These are phyloP conservation scores for Nissolia schottii DNA, from an alignment of 306 rosid genomes.

Conservation along the genomic window DNA sequence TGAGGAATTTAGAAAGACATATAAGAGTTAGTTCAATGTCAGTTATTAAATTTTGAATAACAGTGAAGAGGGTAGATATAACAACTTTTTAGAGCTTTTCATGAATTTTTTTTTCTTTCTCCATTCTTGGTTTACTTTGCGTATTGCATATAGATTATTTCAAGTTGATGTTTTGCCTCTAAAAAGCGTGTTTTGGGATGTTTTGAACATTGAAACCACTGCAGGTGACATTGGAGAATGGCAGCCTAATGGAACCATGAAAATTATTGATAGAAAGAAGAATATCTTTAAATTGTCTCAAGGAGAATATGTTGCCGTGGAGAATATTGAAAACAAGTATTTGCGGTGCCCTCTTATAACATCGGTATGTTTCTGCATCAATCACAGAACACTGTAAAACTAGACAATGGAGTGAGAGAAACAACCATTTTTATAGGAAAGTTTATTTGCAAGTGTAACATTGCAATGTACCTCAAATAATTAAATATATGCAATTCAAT, in stretches of 20 bases:
- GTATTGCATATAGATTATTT: not conserved
- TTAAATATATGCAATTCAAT: not conserved
- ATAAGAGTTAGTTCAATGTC: not conserved
- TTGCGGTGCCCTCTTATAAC: constrained; percentile 71
- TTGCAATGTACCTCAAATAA: not conserved
- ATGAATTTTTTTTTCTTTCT: not conserved
- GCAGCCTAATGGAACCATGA: constrained; percentile 87
- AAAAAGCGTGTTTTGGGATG: not conserved
- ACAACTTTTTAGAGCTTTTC: not conserved
- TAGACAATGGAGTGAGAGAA: not conserved
- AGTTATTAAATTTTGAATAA: not conserved
- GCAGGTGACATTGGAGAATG: constrained; percentile 98
- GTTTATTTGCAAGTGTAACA: not conserved
- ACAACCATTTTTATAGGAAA: not conserved
- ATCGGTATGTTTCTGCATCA: constrained; percentile 49
- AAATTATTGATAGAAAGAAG: constrained; percentile 85
- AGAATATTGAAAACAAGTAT: constrained; percentile 75
- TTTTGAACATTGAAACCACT: constrained; percentile 23
- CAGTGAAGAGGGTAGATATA: not conserved
- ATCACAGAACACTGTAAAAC: not conserved
- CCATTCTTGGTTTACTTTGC: not conserved
- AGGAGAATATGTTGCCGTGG: constrained; percentile 92
- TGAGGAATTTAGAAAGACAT: not conserved
- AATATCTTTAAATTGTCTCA: constrained; percentile 90
- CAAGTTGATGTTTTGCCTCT: not conserved